phyloP scores from a whole-genome alignment of 2,329 filamentous ascomycete species.

The Tolypocladium nubicola region DNA sequence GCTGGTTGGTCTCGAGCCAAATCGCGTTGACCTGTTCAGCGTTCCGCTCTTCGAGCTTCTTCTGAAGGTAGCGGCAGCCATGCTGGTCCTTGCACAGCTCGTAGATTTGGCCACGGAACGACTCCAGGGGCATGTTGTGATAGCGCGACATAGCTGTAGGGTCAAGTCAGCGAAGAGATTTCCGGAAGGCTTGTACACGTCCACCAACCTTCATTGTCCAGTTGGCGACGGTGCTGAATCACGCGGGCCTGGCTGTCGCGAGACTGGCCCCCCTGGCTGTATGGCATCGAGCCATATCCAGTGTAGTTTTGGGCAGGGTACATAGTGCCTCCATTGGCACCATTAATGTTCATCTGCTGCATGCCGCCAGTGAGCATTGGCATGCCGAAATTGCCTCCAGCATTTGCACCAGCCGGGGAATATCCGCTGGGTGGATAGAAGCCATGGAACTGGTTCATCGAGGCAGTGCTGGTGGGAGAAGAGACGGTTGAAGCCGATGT shows the following conservation, averaged over 20 bases:
- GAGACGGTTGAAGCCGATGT: slow-evolving; percentile 13
- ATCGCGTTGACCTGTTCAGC: slow-evolving; percentile 82
- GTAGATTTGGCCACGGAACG: slow-evolving; percentile 75
- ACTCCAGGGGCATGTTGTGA: slow-evolving; percentile 71
- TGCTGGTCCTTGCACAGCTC: slow-evolving; percentile 94
- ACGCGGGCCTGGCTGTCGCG: slow-evolving; percentile 68
- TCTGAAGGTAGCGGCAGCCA: slow-evolving; percentile 91
- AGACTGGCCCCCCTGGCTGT: slow-evolving; percentile 41
- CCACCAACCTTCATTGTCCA: slow-evolving; percentile 57
- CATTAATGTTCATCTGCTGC: slow-evolving; percentile 51
- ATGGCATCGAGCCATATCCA: slow-evolving; percentile 41
- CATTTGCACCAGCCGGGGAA: slow-evolving; percentile 13
- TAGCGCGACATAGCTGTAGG: slow-evolving; percentile 62
- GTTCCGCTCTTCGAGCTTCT: slow-evolving; percentile 87
- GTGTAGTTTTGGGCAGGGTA: slow-evolving; percentile 50
- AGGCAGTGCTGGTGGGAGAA: slow-evolving; percentile 11
- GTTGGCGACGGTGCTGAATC: slow-evolving; percentile 63
- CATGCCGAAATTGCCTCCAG: slow-evolving; percentile 14
- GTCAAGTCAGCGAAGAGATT: slow-evolving; percentile 15
- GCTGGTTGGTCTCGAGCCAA: slow-evolving; percentile 84
- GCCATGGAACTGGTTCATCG: slow-evolving; percentile 17
- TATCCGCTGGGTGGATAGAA: slow-evolving; percentile 21
- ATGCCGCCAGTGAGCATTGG: slow-evolving; percentile 56
- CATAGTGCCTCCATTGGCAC: slow-evolving; percentile 27
- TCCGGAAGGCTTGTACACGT: too few relatives aligned